Evolutionary conservation across 371 early-diverging fungal species (phyloP).

Genomic region (Encephalitozoon cuniculi): DNA sequence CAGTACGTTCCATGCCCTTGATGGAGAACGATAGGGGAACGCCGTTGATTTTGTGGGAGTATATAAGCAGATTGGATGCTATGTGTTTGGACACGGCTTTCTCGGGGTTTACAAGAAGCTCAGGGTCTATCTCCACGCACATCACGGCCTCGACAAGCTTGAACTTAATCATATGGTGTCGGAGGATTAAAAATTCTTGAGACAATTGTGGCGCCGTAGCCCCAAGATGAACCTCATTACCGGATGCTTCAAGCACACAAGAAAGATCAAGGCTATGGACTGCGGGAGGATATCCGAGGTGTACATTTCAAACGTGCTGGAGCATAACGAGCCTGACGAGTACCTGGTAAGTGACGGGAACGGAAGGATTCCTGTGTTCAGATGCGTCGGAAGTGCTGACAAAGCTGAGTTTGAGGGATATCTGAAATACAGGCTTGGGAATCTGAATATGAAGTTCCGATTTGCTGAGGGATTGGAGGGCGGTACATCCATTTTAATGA

Average conservation of each 20-base stretch:
- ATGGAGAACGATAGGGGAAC: conserved; percentile 27
- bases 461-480: neutral
- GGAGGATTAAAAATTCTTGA: neutral
- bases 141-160: neutral
- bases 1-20: neutral
- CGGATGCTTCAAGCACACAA: conserved; percentile 1
- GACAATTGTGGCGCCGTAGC: neutral
- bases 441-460: neutral
- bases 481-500: neutral
- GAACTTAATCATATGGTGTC: neutral
- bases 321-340: neutral
- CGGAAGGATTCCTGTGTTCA: neutral
- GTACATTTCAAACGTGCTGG: neutral
- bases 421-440: conserved; percentile 13
- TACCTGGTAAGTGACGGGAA: neutral
- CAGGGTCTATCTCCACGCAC: neutral
- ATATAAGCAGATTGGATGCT: conserved; percentile 2
- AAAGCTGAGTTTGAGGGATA: neutral
- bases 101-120: neutral
- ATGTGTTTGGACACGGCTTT: neutral
- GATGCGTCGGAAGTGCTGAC: neutral
- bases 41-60: conserved; percentile 5
- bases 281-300: neutral
- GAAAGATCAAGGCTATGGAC: neutral
- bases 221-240: conserved; percentile 7